A percentile compares a stretch with the other conserved stretches of the same genome.
Conservation (phyloP, 139 green algal species). For the Astrephomene gubernaculifera region DNA sequence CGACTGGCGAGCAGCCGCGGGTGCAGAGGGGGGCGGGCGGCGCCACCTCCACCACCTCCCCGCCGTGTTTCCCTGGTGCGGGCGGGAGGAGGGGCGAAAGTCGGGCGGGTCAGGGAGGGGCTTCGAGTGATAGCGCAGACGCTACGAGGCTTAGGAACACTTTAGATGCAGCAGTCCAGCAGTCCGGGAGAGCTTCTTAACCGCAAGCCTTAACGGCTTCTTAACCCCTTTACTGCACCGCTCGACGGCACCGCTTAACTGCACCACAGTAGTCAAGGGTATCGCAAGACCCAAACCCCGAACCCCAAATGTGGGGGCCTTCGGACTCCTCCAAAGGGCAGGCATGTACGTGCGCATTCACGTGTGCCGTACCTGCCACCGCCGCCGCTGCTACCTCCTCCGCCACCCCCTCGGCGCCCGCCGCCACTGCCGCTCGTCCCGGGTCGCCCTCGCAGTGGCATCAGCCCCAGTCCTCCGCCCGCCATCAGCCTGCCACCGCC, state of each 20-base stretch:
- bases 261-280: not conserved
- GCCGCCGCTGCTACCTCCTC: not conserved
- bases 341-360: not conserved
- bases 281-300: too few species aligned
- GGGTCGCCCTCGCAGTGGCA: not conserved
- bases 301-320: too few species aligned
- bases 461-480: not conserved
- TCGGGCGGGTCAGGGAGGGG: too few species aligned
- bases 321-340: not conserved
- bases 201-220: not conserved
- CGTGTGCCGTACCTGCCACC: not conserved
- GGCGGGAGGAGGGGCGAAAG: too few species aligned
- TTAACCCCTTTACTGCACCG: not conserved
- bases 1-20: conserved; percentile 17
- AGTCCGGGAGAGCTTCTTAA: not conserved
- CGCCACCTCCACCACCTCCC: not conserved
- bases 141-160: not conserved
- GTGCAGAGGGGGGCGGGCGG: not conserved
- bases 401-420: not conserved
- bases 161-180: not conserved
- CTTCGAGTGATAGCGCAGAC: not conserved
- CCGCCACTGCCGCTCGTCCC: not conserved
- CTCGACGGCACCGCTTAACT: not conserved
- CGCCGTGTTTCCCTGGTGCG: too few species aligned
- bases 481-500: too few species aligned